Evolutionary conservation across 345 rosid species (phyloP).

Genomic region (Acer negundo): DNA sequence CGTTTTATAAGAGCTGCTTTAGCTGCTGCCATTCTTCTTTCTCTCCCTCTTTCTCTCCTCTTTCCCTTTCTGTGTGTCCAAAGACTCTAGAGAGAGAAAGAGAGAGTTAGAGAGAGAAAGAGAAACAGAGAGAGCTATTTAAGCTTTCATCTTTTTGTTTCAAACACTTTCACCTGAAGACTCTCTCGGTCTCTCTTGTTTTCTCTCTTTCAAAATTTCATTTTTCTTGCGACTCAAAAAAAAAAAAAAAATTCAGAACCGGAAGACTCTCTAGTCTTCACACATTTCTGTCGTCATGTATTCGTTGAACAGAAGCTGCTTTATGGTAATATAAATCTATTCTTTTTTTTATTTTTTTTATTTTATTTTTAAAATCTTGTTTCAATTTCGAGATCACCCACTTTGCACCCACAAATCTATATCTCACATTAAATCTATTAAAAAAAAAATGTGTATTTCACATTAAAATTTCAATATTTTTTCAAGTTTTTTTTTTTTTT

Average conservation of each 20-base stretch:
- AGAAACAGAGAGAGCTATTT: slow-evolving; percentile 5
- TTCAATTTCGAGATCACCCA: slow-evolving; percentile 1
- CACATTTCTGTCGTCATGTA: slow-evolving; percentile 42
- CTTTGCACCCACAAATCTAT: not conserved
- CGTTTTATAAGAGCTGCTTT: slow-evolving; percentile 25
- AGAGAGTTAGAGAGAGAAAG: not conserved
- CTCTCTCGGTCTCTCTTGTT: not conserved
- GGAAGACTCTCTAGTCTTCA: slow-evolving; percentile 20
- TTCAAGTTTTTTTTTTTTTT: not conserved
- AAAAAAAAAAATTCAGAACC: not conserved
- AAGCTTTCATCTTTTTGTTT: not conserved
- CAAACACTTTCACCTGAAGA: not conserved
- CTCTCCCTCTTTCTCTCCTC: slow-evolving; percentile 13
- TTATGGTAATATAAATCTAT: slow-evolving; percentile 44
- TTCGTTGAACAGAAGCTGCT: slow-evolving; percentile 48
- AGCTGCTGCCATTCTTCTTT: slow-evolving; percentile 19
- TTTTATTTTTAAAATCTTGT: not conserved
- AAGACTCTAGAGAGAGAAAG: slow-evolving; percentile 6
- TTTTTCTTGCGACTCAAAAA: not conserved
- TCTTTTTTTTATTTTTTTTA: not conserved
- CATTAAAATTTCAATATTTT: not conserved
- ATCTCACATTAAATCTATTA: not conserved
- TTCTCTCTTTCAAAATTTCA: not conserved
- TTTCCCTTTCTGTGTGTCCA: slow-evolving; percentile 15
- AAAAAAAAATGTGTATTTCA: not conserved